Evolutionary conservation across 495 filamentous ascomycete species (phyloP), one percentile per base, ranked within the genome.

Genomic region (Evansstolkia leycettana): DNA sequence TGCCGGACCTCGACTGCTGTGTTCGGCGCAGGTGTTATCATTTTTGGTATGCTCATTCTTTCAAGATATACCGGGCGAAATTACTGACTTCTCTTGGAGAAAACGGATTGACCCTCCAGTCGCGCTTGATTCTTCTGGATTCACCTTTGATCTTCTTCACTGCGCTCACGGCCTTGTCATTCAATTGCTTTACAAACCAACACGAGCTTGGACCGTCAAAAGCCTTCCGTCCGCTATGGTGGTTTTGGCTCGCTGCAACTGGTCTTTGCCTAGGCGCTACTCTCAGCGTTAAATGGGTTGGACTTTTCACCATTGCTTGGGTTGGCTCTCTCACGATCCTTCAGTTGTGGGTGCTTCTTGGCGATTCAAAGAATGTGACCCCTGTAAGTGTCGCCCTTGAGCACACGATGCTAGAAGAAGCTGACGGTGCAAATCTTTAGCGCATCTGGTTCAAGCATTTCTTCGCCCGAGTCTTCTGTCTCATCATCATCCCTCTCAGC

Each of bases 261-360:
- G 90, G 90, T 36, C 59, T 96, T 17, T 78, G 79, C 10, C 69
- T 98, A 29, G 90, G 90, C 42, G 84, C 88, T 28, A 98, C 90
- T 1, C 72, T 84, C 38, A 95, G 89, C 60, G 84, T 95, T 38
- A 98, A 98, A 67, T 98, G 90, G 90, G 90, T 98, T 51, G 90
- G 90, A 23, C 67, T 98, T 30, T 96, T 96, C 66, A 98, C 90
- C 29, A 95, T 95, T 56, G 90, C 89, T 14, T 98, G 90, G 90
- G 87, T 98, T 51, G 90, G 90, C 31, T 76, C 70, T 51, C 73
- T 98, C 61, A 98, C 90, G 12, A 54, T 85, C 30, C 62, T 96
- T 12, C 90, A 98, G 62, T 66, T 98, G 18, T 98, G 90, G 90
- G 76, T 93, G 40, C 60, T 98, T 28, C 78, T 95, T 26, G 90